Base-by-base conservation (phyloP, 108 stramenopile species). In the Nannochloropsis oceanica region DNA sequence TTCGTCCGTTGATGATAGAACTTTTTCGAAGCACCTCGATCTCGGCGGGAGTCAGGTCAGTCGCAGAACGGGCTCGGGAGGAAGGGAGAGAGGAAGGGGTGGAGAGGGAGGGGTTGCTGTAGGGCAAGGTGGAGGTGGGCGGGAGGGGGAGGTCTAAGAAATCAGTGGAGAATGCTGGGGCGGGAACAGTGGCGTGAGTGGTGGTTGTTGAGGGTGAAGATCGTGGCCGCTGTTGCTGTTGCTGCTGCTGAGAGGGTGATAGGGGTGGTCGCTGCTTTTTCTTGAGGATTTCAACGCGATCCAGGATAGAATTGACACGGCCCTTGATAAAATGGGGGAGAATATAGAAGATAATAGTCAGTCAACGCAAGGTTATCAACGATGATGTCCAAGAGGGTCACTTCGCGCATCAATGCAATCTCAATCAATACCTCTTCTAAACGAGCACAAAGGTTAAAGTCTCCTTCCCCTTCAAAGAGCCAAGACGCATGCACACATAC, bases 1-100 rank as follows among this genome's bases (percentile, higher is more conserved):
- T 26, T 83, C 86, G 85, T 26, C 88, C 87, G 82, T 89, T 89
- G 10, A 89, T 46, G 27, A 24, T 34, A n/a, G 87, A 88, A 42
- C 84, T 84, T 22, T 50, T 79, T 12, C 42, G 79, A n/a, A 88
- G 84, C 18, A 88, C 87, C 0, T 42, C 81, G 9, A 88, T 80
- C 81, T 88, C 87, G 20, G 84, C 84, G 9, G 84, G 59, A 8
- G 84, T 50, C 27, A 88, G 84, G 59, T 73, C 18, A n/a, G 59
- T n/a, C 0, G 59, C n/a, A 73, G 59, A n/a, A 2, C n/a, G 22
- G 59, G 18, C 59, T n/a, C 59, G 59, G n/a, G 59, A n/a, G n/a
- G 59, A n/a, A 73, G 59, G 10, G 59, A n/a, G 59, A n/a, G 59
- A 73, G 59, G n/a, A 9, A n/a, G 9, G 7, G n/a, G 59, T n/a